A percentile compares a stretch with the other conserved stretches of the same genome.
Evolutionary conservation across 257 asterid species (phyloP).

Genomic region (Scutellaria barbata): DNA sequence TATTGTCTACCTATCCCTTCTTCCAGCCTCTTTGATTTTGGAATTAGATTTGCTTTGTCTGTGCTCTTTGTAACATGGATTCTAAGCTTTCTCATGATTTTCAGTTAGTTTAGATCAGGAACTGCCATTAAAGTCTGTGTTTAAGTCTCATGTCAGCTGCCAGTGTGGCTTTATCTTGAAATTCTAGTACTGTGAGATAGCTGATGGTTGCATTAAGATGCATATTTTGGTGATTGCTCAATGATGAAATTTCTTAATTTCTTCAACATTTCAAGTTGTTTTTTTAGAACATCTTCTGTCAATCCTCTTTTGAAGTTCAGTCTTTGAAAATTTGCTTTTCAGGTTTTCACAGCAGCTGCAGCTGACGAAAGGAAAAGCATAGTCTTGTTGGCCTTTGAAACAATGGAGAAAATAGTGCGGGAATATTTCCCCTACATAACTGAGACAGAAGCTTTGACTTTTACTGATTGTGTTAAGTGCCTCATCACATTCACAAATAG

Average conservation of each 20-base stretch:
- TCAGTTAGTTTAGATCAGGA: constrained; percentile 10
- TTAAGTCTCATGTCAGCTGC: constrained; percentile 21
- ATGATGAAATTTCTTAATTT: constrained; percentile 5
- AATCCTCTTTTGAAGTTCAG: background rate
- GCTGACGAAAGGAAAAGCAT: constrained; percentile 98
- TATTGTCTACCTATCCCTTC: background rate
- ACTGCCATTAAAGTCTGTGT: background rate
- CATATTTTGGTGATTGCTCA: constrained; percentile 16
- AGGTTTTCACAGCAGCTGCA: constrained; percentile 98
- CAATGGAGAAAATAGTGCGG: constrained; percentile 96
- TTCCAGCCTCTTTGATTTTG: background rate
- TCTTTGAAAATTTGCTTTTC: constrained; percentile 33
- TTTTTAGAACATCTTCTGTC: constrained; percentile 3
- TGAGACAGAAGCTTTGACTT: constrained; percentile 86
- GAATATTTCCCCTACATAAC: constrained; percentile 94
- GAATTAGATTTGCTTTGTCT: background rate
- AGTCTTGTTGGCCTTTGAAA: constrained; percentile 92
- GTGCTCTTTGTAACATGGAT: background rate
- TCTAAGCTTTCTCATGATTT: background rate
- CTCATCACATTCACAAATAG: constrained; percentile 93
- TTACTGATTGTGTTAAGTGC: constrained; percentile 96
- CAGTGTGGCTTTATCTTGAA: constrained; percentile 21
- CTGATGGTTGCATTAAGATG: constrained; percentile 23
- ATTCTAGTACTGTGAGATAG: background rate
- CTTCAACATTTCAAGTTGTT: constrained; percentile 5